Base-by-base conservation (phyloP, 2,329 filamentous ascomycete species). In the Aspergillus sp. region DNA sequence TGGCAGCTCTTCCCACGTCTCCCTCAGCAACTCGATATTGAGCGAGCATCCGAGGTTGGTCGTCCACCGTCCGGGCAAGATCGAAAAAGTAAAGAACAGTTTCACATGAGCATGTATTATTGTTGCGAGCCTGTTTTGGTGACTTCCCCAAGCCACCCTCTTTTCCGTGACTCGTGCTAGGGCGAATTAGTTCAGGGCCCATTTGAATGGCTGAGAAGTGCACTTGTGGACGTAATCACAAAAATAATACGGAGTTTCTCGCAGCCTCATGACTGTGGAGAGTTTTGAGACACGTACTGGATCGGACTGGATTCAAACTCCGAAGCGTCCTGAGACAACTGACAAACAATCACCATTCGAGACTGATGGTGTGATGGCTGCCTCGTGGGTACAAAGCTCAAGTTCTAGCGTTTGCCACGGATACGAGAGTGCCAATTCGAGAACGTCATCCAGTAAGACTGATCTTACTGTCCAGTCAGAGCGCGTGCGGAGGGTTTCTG, bases 401-500 rank as follows among this genome's bases (percentile, higher is more conserved):
- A 54, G 19, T 19, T 19, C 49, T 59, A 59, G 57, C 57, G 49
- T 23, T 19, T 30, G 30, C 25, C 13, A 59, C n/a, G n/a, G 15
- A 53, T 47, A 53, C 57, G 49, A 53, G 41, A 28, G 34, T 25
- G n/a, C 41, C 57, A 48, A 47, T 57, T 61, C 49, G 45, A 56
- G 54, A 57, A 41, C 49, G 38, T 55, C 34, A 47, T 30, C 56
- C 17, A n/a, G 19, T 41, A 19, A 47, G 5, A 41, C 46, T 25
- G 25, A 6, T 22, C 30, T 23, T 13, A 22, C 25, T 22, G 15
- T 43, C 34, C 54, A 49, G 30, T 15, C 6, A 56, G 7, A 22
- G 46, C 23, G n/a, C 46, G 11, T 7, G 41, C 7, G 41, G 28
- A 45, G 34, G 45, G 9, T 19, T 11, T 8, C 17, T 13, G 25